Base-by-base conservation (phyloP, 192 early-diverging fungal species). In the Backusella circina region DNA sequence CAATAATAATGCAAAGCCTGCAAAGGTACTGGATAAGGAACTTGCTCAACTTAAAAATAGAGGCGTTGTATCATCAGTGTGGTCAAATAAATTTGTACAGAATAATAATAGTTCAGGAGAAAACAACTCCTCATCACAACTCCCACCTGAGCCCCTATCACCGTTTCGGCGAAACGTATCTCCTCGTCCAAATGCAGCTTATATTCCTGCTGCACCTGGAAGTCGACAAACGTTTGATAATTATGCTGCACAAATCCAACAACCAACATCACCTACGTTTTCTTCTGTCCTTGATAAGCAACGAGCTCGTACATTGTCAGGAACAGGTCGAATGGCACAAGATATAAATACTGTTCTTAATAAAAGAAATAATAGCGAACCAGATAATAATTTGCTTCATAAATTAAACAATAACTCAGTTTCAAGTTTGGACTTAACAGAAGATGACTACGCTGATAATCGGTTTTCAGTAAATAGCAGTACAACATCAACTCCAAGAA, bases 51-150 rank as follows among this genome's bases (percentile, higher is more conserved):
- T 70, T 30, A 70, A 70, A 41, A 70, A 70, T 23, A 70, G 38
- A 30, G 69, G 69, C 10, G 69, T 41, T 47, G 69, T 70, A 47
- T 70, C 69, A 28, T 70, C 69, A 47, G 69, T 70, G n/a, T 70
- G 69, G 69, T 70, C 69, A 18, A 70, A 70, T 47, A 70, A 70
- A 44, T 70, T 70, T 70, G 69, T 70, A 41, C 37, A 70, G 39
- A 41, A 70, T 9, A 35, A 37, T 67, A 37, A 36, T 2, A 30
- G 38, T 30, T 38, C 38, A 70, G 69, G 69, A 28, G 39, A 28
- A 61, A 28, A 31, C 69, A 41, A 41, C 54, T 28, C 54, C 54
- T 61, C 54, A 70, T 30, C 39, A 41, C 37, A 70, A 37, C 54
- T 61, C 54, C 54, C 54, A 61, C 54, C 54, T 61, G 54, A 61